Evolutionary conservation across 176 grass and related monocot species (phyloP).

Genomic region (Tillandsia leiboldiana): DNA sequence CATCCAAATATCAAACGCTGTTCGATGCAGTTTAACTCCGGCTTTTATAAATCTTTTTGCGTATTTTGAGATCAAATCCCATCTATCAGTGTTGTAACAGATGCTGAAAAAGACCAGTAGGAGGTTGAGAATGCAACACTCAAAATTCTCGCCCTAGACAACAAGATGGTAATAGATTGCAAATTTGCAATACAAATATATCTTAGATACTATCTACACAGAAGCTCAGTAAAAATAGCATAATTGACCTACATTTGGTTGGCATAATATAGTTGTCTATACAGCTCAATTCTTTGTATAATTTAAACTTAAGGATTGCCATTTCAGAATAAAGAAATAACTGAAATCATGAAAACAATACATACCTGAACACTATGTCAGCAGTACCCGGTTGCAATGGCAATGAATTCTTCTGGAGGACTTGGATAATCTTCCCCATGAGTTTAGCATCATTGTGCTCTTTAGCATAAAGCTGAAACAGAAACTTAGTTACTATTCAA

Average conservation of each 20-base stretch:
- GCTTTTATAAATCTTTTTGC: conserved; percentile 58
- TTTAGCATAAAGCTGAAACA: conserved; percentile 80
- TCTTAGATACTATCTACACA: too few species aligned
- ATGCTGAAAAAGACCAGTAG: conserved; percentile 46
- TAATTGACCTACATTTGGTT: too few species aligned
- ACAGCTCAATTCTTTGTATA: neutral
- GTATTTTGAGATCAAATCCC: conserved; percentile 68
- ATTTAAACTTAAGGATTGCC: neutral
- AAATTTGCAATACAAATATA: neutral
- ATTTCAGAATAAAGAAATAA: neutral
- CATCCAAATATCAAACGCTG: conserved; percentile 89
- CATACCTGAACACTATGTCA: conserved; percentile 77
- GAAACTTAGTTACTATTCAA: conserved; percentile 25
- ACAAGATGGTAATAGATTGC: neutral
- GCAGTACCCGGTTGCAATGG: conserved; percentile 76
- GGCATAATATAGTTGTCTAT: too few species aligned
- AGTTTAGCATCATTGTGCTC: conserved; percentile 56
- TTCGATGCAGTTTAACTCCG: conserved; percentile 63
- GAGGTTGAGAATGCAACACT: neutral
- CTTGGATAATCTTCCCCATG: conserved; percentile 54
- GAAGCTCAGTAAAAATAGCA: too few species aligned
- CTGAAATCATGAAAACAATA: neutral
- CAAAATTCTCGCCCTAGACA: neutral
- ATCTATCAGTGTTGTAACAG: conserved; percentile 78
- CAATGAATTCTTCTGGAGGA: conserved; percentile 47